Conservation (phyloP, 495 filamentous ascomycete species). For the Penicillium dipodomyicola region DNA sequence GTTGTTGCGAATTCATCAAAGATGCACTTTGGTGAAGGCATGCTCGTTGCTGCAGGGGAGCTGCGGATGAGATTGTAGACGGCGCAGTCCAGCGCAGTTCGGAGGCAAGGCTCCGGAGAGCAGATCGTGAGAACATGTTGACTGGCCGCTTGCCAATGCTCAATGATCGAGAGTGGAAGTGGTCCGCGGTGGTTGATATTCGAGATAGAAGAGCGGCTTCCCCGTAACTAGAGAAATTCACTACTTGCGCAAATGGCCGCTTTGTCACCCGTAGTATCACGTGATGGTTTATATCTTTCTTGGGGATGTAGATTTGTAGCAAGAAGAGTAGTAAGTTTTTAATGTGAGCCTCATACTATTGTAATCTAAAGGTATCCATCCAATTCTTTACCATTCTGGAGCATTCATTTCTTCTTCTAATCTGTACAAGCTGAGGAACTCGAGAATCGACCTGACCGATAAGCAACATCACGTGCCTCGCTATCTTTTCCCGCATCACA, state of each 20-base stretch:
- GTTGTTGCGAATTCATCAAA: slow-evolving; percentile 24
- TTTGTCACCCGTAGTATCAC: slow-evolving; percentile 32
- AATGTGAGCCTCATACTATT: neutral
- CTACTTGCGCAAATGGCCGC: slow-evolving; percentile 27
- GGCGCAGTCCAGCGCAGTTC: slow-evolving; percentile 35
- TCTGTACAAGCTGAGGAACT: neutral
- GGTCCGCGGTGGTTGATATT: slow-evolving; percentile 13
- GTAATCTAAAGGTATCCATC: neutral
- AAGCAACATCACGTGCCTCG: slow-evolving; percentile 26
- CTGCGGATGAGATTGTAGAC: slow-evolving; percentile 35
- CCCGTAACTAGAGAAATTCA: slow-evolving; percentile 35
- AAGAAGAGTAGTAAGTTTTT: neutral
- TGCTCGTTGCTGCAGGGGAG: slow-evolving; percentile 37
- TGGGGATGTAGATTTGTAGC: neutral
- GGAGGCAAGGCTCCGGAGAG: slow-evolving; percentile 36
- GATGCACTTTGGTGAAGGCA: slow-evolving; percentile 28
- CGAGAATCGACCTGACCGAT: slow-evolving; percentile 24
- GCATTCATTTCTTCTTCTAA: neutral
- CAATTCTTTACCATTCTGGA: neutral
- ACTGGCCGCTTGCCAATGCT: slow-evolving; percentile 10
- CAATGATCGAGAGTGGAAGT: slow-evolving; percentile 20
- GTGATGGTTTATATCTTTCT: slow-evolving; percentile 6
- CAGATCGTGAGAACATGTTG: slow-evolving; percentile 45
- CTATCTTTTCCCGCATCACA: slow-evolving; percentile 34
- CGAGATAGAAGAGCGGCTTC: slow-evolving; percentile 17